A percentile compares a stretch with the other conserved stretches of the same genome.
Evolutionary conservation across 2,329 filamentous ascomycete genomes (phyloP).

Genomic region (Falciphora oryzae): DNA sequence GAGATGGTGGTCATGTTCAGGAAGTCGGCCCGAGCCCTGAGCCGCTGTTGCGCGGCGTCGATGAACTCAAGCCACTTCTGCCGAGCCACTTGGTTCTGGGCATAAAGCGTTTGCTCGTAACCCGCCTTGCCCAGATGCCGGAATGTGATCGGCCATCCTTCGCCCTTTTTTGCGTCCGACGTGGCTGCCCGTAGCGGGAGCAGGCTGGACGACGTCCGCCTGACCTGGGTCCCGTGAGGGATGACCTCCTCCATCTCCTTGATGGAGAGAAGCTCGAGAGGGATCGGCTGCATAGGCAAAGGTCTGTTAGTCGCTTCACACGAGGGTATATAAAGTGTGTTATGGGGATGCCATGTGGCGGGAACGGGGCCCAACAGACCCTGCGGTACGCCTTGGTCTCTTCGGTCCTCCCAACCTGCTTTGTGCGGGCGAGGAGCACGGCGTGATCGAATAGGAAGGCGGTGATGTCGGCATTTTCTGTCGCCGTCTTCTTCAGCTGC

Average conservation of each 20-base stretch:
- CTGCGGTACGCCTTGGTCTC: constrained; percentile 92
- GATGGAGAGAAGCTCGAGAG: constrained; percentile 86
- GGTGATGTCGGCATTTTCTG: constrained; percentile 83
- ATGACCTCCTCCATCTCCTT: constrained; percentile 97
- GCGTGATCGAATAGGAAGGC: constrained; percentile 97
- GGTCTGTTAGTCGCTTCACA: constrained; percentile 16
- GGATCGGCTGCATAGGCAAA: constrained; percentile 62
- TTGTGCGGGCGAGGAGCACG: constrained; percentile 83
- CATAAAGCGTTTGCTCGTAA: constrained; percentile 87
- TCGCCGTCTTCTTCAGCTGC: constrained; percentile 84
- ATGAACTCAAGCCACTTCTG: constrained; percentile 98
- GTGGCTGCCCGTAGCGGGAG: constrained; percentile 49
- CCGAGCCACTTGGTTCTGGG: constrained; percentile 75
- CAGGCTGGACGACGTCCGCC: constrained; percentile 82
- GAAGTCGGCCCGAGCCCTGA: constrained; percentile 84
- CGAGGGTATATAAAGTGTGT: background rate
- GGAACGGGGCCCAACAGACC: constrained; percentile 28
- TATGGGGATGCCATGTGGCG: too few relatives aligned
- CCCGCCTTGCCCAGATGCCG: constrained; percentile 91
- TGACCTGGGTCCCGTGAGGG: constrained; percentile 70
- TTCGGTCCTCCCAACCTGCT: constrained; percentile 87
- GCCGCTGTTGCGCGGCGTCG: constrained; percentile 78
- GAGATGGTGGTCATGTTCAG: constrained; percentile 68
- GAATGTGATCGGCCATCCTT: constrained; percentile 94
- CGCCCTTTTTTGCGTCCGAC: constrained; percentile 53